These are phyloP conservation scores for Chaetomium globosum DNA, from an alignment of 2,329 filamentous ascomycete genomes.

Conservation along the genomic window DNA sequence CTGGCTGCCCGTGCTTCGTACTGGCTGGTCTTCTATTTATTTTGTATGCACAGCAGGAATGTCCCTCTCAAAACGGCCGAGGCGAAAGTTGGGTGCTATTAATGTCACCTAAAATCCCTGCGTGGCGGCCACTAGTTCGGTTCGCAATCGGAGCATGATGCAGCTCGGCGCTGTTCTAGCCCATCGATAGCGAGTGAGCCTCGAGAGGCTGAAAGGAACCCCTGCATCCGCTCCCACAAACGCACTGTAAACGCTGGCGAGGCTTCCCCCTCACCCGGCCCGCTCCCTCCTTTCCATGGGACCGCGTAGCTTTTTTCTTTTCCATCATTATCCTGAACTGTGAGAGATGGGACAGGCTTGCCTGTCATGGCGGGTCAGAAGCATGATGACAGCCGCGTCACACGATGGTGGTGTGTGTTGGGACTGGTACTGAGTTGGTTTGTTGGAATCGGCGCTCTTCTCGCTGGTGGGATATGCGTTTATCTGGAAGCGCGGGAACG, in stretches of 20 bases:
- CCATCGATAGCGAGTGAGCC: neutral
- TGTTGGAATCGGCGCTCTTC: constrained; percentile 26
- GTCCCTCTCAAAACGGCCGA: neutral
- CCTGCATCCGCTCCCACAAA: constrained; percentile 15
- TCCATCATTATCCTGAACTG: neutral
- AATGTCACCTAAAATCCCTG: constrained; percentile 1
- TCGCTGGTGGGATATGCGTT: constrained; percentile 29
- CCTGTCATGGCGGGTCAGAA: constrained; percentile 25
- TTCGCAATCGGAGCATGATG: neutral
- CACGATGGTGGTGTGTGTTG: constrained; percentile 26
- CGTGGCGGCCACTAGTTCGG: constrained; percentile 20
- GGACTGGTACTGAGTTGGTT: constrained; percentile 33
- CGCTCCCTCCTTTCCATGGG: neutral
- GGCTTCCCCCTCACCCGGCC: constrained; percentile 18
- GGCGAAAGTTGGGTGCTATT: neutral
- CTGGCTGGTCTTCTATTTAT: neutral
- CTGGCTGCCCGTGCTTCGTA: no score
- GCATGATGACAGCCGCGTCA: constrained; percentile 31
- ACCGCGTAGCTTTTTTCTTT: neutral
- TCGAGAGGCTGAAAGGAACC: constrained; percentile 27
- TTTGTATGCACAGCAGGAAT: neutral
- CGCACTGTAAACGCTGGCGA: constrained; percentile 10
- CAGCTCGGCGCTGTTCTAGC: neutral
- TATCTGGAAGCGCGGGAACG: constrained; percentile 29
- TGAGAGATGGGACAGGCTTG: constrained; percentile 8